Percentiles rank a stretch among this genome's conserved stretches.
phyloP scores from a whole-genome alignment of 495 filamentous ascomycete genomes.

The Ramalina peruviana region DNA sequence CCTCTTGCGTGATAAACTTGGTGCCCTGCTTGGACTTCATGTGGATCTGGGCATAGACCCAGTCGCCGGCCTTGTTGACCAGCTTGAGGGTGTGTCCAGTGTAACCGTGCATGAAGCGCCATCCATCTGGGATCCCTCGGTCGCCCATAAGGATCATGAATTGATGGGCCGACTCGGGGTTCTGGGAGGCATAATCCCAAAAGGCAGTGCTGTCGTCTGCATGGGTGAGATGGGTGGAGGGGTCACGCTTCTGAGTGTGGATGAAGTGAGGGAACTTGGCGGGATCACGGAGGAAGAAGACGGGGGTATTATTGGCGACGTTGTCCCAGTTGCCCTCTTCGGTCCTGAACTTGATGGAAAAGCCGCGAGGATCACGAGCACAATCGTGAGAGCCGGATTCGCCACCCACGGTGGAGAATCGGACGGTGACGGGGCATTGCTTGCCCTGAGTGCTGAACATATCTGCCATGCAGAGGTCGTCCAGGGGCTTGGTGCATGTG shows the following conservation, averaged over 20 bases:
- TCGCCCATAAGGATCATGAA: constrained; percentile 48
- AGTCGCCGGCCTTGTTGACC: constrained; percentile 37
- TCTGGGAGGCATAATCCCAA: constrained; percentile 38
- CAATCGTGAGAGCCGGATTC: constrained; percentile 58
- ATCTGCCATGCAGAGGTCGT: constrained; percentile 39
- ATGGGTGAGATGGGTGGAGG: constrained; percentile 46
- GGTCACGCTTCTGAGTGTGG: constrained; percentile 66
- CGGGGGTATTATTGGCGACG: constrained; percentile 57
- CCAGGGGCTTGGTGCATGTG: constrained; percentile 53
- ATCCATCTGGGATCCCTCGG: constrained; percentile 42
- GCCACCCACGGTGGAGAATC: constrained; percentile 60
- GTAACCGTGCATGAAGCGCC: constrained; percentile 47
- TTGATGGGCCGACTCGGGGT: constrained; percentile 45
- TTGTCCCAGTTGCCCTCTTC: constrained; percentile 71
- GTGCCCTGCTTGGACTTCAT: constrained; percentile 29
- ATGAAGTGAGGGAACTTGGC: constrained; percentile 66
- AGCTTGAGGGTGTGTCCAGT: constrained; percentile 45
- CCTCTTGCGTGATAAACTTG: constrained; percentile 20
- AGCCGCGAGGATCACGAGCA: constrained; percentile 55
- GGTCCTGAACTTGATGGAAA: constrained; percentile 69
- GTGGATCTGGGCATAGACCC: constrained; percentile 44
- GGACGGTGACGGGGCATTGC: constrained; percentile 48
- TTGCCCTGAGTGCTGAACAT: constrained; percentile 52
- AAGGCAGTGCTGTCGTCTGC: constrained; percentile 21
- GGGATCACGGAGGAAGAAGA: constrained; percentile 75